These are phyloP conservation scores for Coemansia sp. DNA, from an alignment of 192 early-diverging fungal genomes.

Conservation along the genomic window DNA sequence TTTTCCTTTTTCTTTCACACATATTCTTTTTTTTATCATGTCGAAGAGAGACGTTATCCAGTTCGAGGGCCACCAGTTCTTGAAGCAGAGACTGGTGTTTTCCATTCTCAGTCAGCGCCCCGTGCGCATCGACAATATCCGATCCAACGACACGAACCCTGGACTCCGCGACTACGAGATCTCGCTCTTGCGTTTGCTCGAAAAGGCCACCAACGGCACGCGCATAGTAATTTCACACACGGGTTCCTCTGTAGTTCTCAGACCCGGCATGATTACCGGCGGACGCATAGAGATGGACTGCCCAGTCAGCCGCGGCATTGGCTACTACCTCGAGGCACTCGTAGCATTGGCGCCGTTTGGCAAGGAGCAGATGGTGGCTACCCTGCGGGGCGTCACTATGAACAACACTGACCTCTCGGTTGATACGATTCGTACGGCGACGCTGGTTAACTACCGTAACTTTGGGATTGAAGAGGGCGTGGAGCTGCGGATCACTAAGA, in stretches of 20 bases:
- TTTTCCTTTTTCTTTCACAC: neutral
- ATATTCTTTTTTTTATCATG: constrained; percentile 24
- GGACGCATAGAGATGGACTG: constrained; percentile 87
- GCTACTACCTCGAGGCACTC: constrained; percentile 91
- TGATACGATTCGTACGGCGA: constrained; percentile 88
- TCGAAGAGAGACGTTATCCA: constrained; percentile 40
- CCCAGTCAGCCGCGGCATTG: constrained; percentile 79
- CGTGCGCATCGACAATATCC: constrained; percentile 87
- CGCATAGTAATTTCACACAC: constrained; percentile 92
- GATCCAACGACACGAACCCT: constrained; percentile 79
- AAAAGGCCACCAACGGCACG: constrained; percentile 91
- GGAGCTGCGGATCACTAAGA: constrained; percentile 84
- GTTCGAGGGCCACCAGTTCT: constrained; percentile 81
- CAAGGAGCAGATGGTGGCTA: constrained; percentile 81
- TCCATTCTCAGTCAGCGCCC: constrained; percentile 78
- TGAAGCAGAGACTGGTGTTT: constrained; percentile 88
- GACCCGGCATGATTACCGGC: constrained; percentile 87
- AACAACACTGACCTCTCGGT: constrained; percentile 91
- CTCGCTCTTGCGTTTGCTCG: constrained; percentile 83
- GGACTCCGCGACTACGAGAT: constrained; percentile 92
- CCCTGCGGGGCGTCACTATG: constrained; percentile 87
- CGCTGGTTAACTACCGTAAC: constrained; percentile 75
- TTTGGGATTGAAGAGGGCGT: constrained; percentile 85
- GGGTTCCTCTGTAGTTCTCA: constrained; percentile 77
- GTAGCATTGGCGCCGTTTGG: constrained; percentile 91